These are phyloP conservation scores for Trametes gibbosa DNA, from an alignment of 768 basidiomycete genomes.

Conservation along the genomic window DNA sequence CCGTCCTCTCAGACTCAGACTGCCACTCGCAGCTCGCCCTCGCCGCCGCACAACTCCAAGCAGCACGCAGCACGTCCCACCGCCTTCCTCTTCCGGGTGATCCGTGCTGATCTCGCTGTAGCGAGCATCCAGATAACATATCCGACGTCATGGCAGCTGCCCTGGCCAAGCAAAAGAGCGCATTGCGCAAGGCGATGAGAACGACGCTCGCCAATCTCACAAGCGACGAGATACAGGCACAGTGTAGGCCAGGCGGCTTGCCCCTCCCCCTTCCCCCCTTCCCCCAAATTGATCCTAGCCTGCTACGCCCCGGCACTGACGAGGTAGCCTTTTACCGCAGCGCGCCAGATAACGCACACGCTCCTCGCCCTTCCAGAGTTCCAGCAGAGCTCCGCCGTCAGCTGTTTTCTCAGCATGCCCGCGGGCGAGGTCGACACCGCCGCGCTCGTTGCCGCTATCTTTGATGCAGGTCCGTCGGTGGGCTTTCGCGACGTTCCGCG, in stretches of 20 bases:
- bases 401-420: slow-evolving; percentile 84
- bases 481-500: background rate
- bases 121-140: background rate
- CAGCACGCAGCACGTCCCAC: too few species aligned
- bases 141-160: slow-evolving; percentile 19
- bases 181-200: slow-evolving; percentile 50
- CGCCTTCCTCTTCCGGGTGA: background rate
- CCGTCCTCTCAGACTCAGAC: too few species aligned
- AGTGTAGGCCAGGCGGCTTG: slow-evolving; percentile 54
- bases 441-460: slow-evolving; percentile 46
- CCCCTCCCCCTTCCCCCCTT: too few species aligned
- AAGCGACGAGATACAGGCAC: slow-evolving; percentile 45
- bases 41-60: too few species aligned
- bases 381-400: slow-evolving; percentile 45
- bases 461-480: slow-evolving; percentile 45
- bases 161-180: slow-evolving; percentile 50
- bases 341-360: slow-evolving; percentile 47
- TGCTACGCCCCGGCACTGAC: slow-evolving; percentile 19
- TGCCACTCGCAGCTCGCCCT: too few species aligned
- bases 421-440: slow-evolving; percentile 64
- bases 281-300: too few species aligned
- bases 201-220: slow-evolving; percentile 45
- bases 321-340: slow-evolving; percentile 13
- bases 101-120: background rate
- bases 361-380: slow-evolving; percentile 55